phyloP scores from a whole-genome alignment of 495 filamentous ascomycete genomes.

The Coniosporium apollinis region DNA sequence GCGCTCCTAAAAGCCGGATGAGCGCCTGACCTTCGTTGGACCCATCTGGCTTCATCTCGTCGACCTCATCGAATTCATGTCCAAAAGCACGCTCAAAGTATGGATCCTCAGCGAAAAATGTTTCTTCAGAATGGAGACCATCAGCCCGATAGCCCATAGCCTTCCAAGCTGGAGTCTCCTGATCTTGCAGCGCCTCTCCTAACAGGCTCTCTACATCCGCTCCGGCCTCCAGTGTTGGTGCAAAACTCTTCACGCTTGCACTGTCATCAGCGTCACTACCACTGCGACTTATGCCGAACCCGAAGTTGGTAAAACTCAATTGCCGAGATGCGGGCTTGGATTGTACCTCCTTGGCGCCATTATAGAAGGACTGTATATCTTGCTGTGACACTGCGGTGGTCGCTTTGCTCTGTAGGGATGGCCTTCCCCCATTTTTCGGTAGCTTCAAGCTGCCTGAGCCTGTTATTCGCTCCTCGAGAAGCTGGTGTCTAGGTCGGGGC shows the following conservation, averaged over 20 bases:
- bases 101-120: constrained; percentile 30
- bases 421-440: constrained; percentile 12
- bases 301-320: constrained; percentile 28
- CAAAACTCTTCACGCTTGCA: constrained; percentile 68
- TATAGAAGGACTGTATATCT: constrained; percentile 57
- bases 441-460: constrained; percentile 8
- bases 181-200: constrained; percentile 40
- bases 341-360: too few species aligned
- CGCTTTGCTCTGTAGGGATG: constrained; percentile 48
- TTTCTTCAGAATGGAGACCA: constrained; percentile 39
- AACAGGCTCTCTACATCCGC: constrained; percentile 74
- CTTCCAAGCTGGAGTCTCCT: constrained; percentile 43
- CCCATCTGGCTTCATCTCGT: constrained; percentile 40
- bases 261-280: constrained; percentile 58
- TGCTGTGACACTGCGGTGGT: constrained; percentile 71
- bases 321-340: constrained; percentile 16
- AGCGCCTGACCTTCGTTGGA: constrained; percentile 45
- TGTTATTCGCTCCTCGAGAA: constrained; percentile 25
- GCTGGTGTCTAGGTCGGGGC: constrained; percentile 38
- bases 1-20: constrained; percentile 5
- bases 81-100: constrained; percentile 44
- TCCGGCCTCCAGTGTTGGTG: constrained; percentile 53
- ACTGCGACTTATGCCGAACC: constrained; percentile 29
- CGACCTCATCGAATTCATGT: constrained; percentile 63
- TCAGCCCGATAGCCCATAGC: constrained; percentile 40